A percentile compares a stretch with the other conserved stretches of the same genome.
phyloP scores from a whole-genome alignment of 2,329 filamentous ascomycete species.

The Didymella arachidicola region DNA sequence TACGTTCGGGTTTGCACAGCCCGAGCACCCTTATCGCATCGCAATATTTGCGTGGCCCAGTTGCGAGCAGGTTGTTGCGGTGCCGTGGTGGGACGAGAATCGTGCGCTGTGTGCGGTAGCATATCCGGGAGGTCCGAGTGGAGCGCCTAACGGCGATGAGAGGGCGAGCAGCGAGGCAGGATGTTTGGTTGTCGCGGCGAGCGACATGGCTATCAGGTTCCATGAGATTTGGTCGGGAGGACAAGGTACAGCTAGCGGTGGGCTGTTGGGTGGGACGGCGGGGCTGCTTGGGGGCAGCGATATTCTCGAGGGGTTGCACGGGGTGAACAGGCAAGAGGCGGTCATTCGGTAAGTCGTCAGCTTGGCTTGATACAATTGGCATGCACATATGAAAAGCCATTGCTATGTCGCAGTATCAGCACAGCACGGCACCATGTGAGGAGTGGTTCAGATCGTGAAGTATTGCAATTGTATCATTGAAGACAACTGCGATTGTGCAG shows the following conservation, averaged over 20 bases:
- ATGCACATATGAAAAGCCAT: background rate
- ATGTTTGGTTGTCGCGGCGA: constrained; percentile 89
- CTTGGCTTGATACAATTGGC: background rate
- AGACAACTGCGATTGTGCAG: constrained; percentile 48
- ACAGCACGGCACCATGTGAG: background rate
- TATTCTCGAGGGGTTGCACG: constrained; percentile 83
- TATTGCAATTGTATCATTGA: constrained; percentile 50
- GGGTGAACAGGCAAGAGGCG: constrained; percentile 72
- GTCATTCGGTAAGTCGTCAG: constrained; percentile 49
- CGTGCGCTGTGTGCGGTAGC: constrained; percentile 87
- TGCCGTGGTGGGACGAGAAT: constrained; percentile 82
- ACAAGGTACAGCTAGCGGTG: constrained; percentile 53
- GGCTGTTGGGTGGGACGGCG: constrained; percentile 53
- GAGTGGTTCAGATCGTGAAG: constrained; percentile 32
- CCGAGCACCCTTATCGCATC: constrained; percentile 86
- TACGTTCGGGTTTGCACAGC: constrained; percentile 92
- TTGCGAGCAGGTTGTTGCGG: constrained; percentile 82
- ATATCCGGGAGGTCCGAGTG: constrained; percentile 72
- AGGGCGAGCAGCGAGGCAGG: constrained; percentile 67
- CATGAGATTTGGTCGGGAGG: constrained; percentile 89
- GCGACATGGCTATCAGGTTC: constrained; percentile 92
- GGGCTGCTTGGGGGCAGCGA: constrained; percentile 77
- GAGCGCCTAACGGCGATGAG: constrained; percentile 21
- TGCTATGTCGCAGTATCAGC: background rate
- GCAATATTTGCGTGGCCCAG: constrained; percentile 95